Base-by-base conservation (phyloP, 495 filamentous ascomycete genomes). In the Xylaria flabelliformis region DNA sequence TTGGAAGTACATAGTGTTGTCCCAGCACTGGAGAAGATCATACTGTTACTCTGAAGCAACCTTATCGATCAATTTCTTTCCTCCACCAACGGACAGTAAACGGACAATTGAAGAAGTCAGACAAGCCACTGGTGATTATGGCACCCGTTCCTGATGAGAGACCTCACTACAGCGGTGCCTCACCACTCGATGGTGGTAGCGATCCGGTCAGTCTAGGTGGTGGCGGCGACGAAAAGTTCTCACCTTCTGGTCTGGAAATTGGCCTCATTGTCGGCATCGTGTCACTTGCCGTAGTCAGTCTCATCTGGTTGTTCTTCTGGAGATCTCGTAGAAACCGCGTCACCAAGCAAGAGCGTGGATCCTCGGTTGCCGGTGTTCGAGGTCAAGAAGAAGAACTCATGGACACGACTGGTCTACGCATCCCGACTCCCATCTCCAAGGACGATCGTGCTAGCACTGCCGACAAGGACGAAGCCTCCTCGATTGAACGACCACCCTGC, bases 301-400 rank as follows among this genome's bases (percentile, higher is more conserved):
- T 79, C 2, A 53, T 75, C 24, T 73, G 73, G 42, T 17, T 79
- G 12, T 79, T 79, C 72, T 64, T 76, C 71, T 77, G 77, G 75
- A 74, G 77, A 41, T 64, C 75, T 39, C 77, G 77, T 63, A 74
- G 72, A 68, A 72, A 72, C n/a, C 72, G 72, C 19, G 55, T 34
- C 34, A 71, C 48, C 70, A 70, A 71, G 55, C 48, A 58, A 24
- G 44, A 53, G 26, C 72, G 71, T 10, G 7, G 69, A 46, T 46
- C 69, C 7, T 63, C 74, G 24, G 48, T 66, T 19, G 41, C 59
- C 1, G 42, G 67, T 24, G 51, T 24, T 4, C 32, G 65, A 6
- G 69, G 13, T 5, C 61, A 72, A 41, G 55, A 61, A 34, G 67
- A 70, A 44, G 73, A 73, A 26, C 58, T 71, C 55, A 41, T 61